Base-by-base conservation (phyloP, 2,329 filamentous ascomycete species). In the Fusarium mundagurra region DNA sequence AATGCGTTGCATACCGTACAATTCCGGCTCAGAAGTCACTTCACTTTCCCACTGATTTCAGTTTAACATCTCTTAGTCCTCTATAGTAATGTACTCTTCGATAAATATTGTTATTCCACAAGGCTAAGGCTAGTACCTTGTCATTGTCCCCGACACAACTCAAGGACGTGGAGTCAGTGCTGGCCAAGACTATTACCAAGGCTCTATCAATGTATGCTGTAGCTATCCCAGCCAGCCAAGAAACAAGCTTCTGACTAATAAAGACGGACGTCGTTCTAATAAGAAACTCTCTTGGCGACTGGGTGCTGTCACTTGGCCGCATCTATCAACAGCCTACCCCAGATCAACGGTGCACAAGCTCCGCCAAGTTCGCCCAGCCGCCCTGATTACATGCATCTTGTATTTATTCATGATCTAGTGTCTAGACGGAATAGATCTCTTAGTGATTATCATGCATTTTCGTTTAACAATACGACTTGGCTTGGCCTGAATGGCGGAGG, bases 301-400 rank as follows among this genome's bases (percentile, higher is more conserved):
- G 44, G 24, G 43, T 44, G 36, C 27, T 34, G 38, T 22, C 33
- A 57, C 65, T 70, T 70, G 59, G 67, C 65, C 36, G 48, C 67
- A 53, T 59, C 34, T 38, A 44, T 58, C 22, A 43, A 29, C 22
- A 22, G 31, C 43, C 59, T 69, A 72, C 69, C 69, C 69, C 69
- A 22, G 69, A 72, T 72, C 39, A 64, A 55, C 69, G 24, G 27
- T 55, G 53, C 69, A 45, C 64, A 72, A 69, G 64, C 58, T 64
- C 58, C 20, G 65, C 66, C 59, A 69, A 69, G 67, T 59, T 64
- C 34, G 45, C 67, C 67, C 59, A 69, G 65, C 65, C 39, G 53
- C 59, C 36, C 33, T 67, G 60, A 41, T 55, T 64, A 50, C 27
- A 55, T 69, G 57, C 64, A 50, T 39, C 34, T 24, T 47, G 29